Evolutionary conservation across 768 basidiomycete species (phyloP).

Genomic region (Hypsizygus marmoreus): DNA sequence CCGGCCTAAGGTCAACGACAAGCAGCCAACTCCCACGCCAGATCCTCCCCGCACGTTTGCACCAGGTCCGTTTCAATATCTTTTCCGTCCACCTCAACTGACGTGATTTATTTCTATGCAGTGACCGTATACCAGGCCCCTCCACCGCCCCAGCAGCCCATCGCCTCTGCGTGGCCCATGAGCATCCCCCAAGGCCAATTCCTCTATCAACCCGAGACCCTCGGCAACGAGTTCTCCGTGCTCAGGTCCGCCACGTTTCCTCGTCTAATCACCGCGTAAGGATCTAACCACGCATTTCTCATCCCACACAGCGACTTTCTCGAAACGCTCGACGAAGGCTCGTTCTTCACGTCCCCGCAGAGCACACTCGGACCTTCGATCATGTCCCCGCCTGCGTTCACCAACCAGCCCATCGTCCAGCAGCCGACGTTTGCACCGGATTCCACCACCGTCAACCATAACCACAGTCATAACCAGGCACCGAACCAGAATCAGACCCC

Average conservation of each 20-base stretch:
- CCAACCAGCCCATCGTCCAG: background rate
- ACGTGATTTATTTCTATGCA: slow-evolving; percentile 15
- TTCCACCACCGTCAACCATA: slow-evolving; percentile 12
- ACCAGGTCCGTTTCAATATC: slow-evolving; percentile 40
- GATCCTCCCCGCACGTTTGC: slow-evolving; percentile 39
- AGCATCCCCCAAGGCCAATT: slow-evolving; percentile 51
- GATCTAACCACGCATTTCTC: slow-evolving; percentile 7
- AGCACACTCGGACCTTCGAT: slow-evolving; percentile 49
- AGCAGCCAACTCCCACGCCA: slow-evolving; percentile 32
- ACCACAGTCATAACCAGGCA: slow-evolving; percentile 9
- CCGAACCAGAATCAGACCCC: too few species aligned
- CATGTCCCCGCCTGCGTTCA: slow-evolving; percentile 43
- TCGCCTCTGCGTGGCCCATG: slow-evolving; percentile 54
- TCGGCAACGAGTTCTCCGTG: slow-evolving; percentile 83
- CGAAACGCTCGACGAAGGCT: slow-evolving; percentile 82
- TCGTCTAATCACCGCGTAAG: background rate
- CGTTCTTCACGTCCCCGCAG: slow-evolving; percentile 71
- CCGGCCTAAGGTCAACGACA: slow-evolving; percentile 52
- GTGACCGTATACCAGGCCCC: slow-evolving; percentile 41
- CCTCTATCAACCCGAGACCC: slow-evolving; percentile 69
- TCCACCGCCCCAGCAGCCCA: slow-evolving; percentile 27
- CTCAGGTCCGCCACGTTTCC: slow-evolving; percentile 56
- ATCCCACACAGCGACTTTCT: slow-evolving; percentile 71
- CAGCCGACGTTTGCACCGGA: background rate
- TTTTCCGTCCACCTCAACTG: background rate